These are phyloP conservation scores for Rosa persica DNA, from an alignment of 306 rosid genomes.

Conservation along the genomic window DNA sequence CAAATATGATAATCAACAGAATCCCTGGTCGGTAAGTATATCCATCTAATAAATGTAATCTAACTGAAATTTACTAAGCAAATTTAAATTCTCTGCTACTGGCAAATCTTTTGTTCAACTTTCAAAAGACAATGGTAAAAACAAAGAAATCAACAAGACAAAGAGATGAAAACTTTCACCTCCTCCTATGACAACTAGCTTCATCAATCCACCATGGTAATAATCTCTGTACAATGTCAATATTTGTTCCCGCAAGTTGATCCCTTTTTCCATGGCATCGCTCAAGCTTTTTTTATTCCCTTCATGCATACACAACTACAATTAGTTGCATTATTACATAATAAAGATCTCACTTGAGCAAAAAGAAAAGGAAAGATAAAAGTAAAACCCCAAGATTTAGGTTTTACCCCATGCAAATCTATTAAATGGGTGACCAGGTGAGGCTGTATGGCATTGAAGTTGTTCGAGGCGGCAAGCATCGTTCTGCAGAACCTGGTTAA, in stretches of 20 bases:
- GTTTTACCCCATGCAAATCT: conserved; percentile 81
- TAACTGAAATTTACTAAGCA: not conserved
- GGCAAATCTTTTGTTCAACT: not conserved
- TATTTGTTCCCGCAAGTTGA: conserved; percentile 75
- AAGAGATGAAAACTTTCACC: conserved; percentile 46
- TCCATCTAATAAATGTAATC: not conserved
- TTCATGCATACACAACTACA: conserved; percentile 33
- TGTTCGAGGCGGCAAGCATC: conserved; percentile 94
- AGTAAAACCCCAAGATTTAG: conserved; percentile 25
- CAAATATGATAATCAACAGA: conserved; percentile 11
- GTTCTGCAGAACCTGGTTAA: conserved; percentile 82
- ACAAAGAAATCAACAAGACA: conserved; percentile 14
- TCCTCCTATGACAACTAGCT: conserved; percentile 96
- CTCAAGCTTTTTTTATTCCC: conserved; percentile 94
- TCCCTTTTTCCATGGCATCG: conserved; percentile 91
- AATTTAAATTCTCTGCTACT: not conserved
- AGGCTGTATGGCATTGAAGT: conserved; percentile 84
- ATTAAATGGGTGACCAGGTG: conserved; percentile 75
- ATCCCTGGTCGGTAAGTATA: not conserved
- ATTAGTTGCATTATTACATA: conserved; percentile 10
- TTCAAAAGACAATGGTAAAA: conserved; percentile 10
- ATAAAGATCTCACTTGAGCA: conserved; percentile 12
- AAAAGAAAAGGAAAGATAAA: not conserved
- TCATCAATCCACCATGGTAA: conserved; percentile 99
- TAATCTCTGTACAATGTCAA: conserved; percentile 60